Percentiles rank a stretch among this genome's conserved stretches.
phyloP scores from a whole-genome alignment of 176 grass and related monocot genomes.

The Hyparrhenia diplandra region DNA sequence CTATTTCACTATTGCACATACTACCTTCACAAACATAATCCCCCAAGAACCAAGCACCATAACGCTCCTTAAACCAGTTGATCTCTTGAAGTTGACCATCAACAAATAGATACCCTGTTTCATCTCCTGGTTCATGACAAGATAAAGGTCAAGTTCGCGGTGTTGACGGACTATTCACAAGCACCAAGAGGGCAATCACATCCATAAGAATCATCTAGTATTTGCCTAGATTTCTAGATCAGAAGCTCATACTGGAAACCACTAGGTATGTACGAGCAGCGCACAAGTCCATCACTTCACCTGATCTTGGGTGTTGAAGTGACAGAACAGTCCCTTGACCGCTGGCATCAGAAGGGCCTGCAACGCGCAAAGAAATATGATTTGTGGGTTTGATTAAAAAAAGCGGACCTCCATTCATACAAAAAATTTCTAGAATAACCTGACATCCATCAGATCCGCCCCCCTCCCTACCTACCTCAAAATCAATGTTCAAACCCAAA shows the following conservation, averaged over 20 bases:
- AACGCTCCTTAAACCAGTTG: constrained; percentile 91
- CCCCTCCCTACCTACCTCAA: not conserved
- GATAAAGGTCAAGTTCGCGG: not conserved
- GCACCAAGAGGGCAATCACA: not conserved
- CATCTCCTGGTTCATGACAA: constrained; percentile 52
- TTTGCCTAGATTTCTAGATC: not conserved
- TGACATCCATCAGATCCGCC: not conserved
- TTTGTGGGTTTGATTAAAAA: not conserved
- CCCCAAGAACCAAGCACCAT: constrained; percentile 89
- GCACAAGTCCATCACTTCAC: constrained; percentile 12
- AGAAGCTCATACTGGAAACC: not conserved
- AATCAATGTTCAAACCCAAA: not conserved
- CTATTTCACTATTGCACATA: constrained; percentile 17
- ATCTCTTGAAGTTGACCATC: constrained; percentile 66
- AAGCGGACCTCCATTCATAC: not conserved
- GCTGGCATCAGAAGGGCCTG: constrained; percentile 41
- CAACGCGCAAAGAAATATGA: constrained; percentile 11
- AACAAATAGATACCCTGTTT: constrained; percentile 54
- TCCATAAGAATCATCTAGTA: constrained; percentile 1
- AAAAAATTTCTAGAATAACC: not conserved
- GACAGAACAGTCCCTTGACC: constrained; percentile 48
- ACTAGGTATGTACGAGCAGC: not conserved
- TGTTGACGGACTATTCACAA: not conserved
- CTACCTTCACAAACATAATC: constrained; percentile 95
- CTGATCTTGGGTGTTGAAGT: constrained; percentile 85